Base-by-base conservation (phyloP, 2,329 filamentous ascomycete genomes). In the Neonectria hederae region DNA sequence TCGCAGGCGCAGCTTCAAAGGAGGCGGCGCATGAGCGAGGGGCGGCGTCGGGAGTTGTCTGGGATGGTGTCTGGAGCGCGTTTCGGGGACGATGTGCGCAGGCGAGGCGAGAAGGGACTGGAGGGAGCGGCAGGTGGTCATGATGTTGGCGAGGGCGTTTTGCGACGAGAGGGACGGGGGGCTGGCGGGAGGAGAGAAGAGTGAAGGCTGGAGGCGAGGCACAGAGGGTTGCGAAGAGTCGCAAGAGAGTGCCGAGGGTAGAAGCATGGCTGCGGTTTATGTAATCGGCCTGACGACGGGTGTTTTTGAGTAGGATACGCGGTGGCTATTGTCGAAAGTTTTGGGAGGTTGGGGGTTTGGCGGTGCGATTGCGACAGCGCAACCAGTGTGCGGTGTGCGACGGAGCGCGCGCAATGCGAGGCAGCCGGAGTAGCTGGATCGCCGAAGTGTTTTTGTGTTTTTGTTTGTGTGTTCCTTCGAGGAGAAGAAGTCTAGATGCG, bases 151-250 rank as follows among this genome's bases (percentile, higher is more conserved):
- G 69, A 88, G 78, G 21, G 84, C 78, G 55, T 78, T 78, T 65
- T 83, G 79, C 22, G 83, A 76, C 42, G 81, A 82, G 49, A 80
- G 72, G 30, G 81, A 79, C 6, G 85, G 83, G 58, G 86, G 85
- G 76, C 85, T 85, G 70, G 86, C 81, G 59, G 87, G 87, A 54
- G 88, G 88, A 56, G 87, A 89, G 66, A 84, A 83, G 76, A 89
- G 69, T 84, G 73, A 86, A 80, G 48, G 83, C 75, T 83, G 82
- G 6, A 83, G 82, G 67, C 82, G 83, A 51, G 81, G 78, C 78
- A 69, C 68, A 38, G 69, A 59, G 60, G 80, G 74, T 63, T 82
- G 83, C 80, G 84, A 83, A 74, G 83, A 76, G 75, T 88, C 86
- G 84, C 86, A 88, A 30, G 84, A 79, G 48, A 89, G 76, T 38